These are phyloP conservation scores for Sporisorium scitamineum DNA, from an alignment of 1,284 basidiomycete genomes.

Conservation along the genomic window DNA sequence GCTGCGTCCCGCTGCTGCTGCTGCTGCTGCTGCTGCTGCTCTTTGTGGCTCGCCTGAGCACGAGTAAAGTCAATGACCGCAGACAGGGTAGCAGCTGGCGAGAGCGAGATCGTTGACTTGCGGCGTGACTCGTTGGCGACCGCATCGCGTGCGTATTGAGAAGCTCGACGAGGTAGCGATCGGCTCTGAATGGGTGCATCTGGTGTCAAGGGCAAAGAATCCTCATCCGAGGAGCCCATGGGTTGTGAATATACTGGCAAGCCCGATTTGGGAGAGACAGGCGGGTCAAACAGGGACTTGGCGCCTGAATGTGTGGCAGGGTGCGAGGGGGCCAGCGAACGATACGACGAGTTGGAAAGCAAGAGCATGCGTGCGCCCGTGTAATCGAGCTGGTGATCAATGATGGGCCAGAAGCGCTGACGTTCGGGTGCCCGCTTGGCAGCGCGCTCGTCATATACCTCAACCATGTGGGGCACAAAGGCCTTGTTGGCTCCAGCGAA, in stretches of 20 bases:
- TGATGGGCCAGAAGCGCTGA: slow-evolving; percentile 50
- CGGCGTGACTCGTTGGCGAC: slow-evolving; percentile 10
- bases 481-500: background rate
- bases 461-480: slow-evolving; percentile 8
- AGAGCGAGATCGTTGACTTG: background rate
- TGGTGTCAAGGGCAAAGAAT: slow-evolving; percentile 23
- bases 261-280: slow-evolving; percentile 19
- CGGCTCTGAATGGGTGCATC: background rate
- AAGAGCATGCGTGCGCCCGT: slow-evolving; percentile 47
- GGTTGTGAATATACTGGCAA: slow-evolving; percentile 1
- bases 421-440: slow-evolving; percentile 28
- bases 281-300: background rate
- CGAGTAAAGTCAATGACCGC: slow-evolving; percentile 40
- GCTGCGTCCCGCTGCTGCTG: background rate
- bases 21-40: background rate
- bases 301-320: background rate
- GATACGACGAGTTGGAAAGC: slow-evolving; percentile 12
- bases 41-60: slow-evolving; percentile 6
- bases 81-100: slow-evolving; percentile 17
- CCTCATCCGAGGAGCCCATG: slow-evolving; percentile 18
- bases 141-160: slow-evolving; percentile 13
- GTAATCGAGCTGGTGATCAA: slow-evolving; percentile 45
- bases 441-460: slow-evolving; percentile 24
- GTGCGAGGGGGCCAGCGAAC: background rate
- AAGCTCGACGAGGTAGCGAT: background rate